Conservation (phyloP, 768 basidiomycete genomes). For the Pholiota molesta region DNA sequence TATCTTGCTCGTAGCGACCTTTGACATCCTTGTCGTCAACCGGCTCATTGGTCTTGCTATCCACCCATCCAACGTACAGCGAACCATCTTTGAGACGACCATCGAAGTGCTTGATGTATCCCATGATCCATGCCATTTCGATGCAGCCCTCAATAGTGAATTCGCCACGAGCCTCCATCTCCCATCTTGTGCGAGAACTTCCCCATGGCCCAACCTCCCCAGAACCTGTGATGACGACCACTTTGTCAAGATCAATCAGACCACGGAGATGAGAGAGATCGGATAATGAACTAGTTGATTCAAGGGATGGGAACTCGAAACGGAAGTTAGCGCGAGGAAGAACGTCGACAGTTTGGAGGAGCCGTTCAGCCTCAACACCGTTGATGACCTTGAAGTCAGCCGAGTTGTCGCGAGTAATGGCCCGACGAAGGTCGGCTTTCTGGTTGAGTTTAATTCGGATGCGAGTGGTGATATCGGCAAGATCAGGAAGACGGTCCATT, state of each 20-base stretch:
- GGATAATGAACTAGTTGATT: conserved; percentile 64
- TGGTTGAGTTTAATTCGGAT: conserved; percentile 82
- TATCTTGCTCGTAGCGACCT: conserved; percentile 92
- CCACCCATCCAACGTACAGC: conserved; percentile 97
- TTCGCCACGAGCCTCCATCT: conserved; percentile 98
- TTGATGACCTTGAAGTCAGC: conserved; percentile 94
- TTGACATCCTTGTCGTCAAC: conserved; percentile 98
- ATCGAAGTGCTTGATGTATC: conserved; percentile 97
- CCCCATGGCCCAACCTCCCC: conserved; percentile 99
- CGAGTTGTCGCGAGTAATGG: conserved; percentile 91
- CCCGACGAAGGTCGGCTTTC: conserved; percentile 91
- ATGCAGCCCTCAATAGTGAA: conserved; percentile 98
- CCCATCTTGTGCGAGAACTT: conserved; percentile 97
- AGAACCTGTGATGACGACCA: conserved; percentile 94
- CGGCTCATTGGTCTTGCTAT: conserved; percentile 89
- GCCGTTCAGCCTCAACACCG: conserved; percentile 89
- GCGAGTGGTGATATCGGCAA: conserved; percentile 87
- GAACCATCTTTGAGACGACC: conserved; percentile 93
- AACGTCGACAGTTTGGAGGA: conserved; percentile 90
- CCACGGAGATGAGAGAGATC: conserved; percentile 83
- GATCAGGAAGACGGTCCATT: conserved; percentile 95
- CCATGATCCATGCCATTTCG: conserved; percentile 99
- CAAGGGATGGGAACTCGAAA: conserved; percentile 91
- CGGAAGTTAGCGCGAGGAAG: conserved; percentile 98
- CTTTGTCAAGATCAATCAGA: conserved; percentile 93